Conservation (phyloP, 768 basidiomycete genomes). For the Stropharia rugosoannulata region DNA sequence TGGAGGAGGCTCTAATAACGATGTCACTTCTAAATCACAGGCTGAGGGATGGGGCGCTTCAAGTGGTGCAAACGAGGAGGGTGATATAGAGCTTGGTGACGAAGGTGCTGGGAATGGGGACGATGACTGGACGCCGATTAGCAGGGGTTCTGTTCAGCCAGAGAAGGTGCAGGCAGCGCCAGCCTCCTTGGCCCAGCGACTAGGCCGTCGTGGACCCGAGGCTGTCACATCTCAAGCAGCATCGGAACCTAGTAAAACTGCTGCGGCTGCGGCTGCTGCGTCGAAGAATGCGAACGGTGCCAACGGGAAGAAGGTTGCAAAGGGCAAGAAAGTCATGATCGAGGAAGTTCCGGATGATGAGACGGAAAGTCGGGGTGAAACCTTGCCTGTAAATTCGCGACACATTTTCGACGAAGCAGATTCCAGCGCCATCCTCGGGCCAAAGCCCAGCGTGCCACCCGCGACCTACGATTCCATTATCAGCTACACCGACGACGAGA, state of each 20-base stretch:
- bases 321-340: slow-evolving; percentile 35
- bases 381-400: slow-evolving; percentile 33
- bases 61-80: slow-evolving; percentile 15
- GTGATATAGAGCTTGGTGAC: slow-evolving; percentile 8
- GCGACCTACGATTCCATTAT: slow-evolving; percentile 37
- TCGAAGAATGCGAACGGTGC: slow-evolving; percentile 23
- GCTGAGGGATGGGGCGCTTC: slow-evolving; percentile 3
- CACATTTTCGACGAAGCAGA: slow-evolving; percentile 25
- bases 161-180: slow-evolving; percentile 9
- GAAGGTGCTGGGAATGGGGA: slow-evolving; percentile 4
- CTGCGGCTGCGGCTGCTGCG: slow-evolving; percentile 15
- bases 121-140: slow-evolving; percentile 12
- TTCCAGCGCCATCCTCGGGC: slow-evolving; percentile 31
- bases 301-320: slow-evolving; percentile 24
- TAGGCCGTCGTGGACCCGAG: slow-evolving; percentile 27
- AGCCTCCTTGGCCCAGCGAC: slow-evolving; percentile 16
- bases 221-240: slow-evolving; percentile 3
- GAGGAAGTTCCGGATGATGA: slow-evolving; percentile 49
- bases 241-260: background rate
- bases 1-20: slow-evolving; percentile 3
- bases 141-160: slow-evolving; percentile 2
- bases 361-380: slow-evolving; percentile 26
- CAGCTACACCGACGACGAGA: slow-evolving; percentile 26
- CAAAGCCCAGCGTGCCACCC: slow-evolving; percentile 39
- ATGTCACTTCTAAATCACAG: slow-evolving; percentile 4